Evolutionary conservation across 2,329 filamentous ascomycete genomes (phyloP).

Genomic region (Pseudopyricularia javanii): DNA sequence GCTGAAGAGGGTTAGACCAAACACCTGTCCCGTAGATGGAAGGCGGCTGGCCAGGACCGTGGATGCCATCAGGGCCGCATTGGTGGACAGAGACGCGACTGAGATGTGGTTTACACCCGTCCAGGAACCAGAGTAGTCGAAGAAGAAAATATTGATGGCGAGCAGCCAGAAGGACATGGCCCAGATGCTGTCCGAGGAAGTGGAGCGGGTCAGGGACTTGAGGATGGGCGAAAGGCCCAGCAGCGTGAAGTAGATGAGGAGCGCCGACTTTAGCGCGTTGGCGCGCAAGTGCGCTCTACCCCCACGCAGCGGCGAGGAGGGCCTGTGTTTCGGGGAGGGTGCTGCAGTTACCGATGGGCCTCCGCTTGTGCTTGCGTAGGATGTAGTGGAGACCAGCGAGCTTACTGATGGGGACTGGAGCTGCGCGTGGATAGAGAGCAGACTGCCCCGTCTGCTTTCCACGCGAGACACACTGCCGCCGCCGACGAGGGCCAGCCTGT

Average conservation of each 20-base stretch:
- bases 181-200: slow-evolving; percentile 92
- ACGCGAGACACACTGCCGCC: slow-evolving; percentile 10
- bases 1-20: slow-evolving; percentile 86
- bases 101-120: slow-evolving; percentile 49
- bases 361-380: slow-evolving; percentile 12
- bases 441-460: slow-evolving; percentile 6
- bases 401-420: slow-evolving; percentile 41
- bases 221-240: slow-evolving; percentile 89
- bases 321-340: slow-evolving; percentile 17
- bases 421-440: slow-evolving; percentile 23
- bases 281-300: slow-evolving; percentile 41
- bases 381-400: slow-evolving; percentile 36
- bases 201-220: slow-evolving; percentile 89
- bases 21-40: slow-evolving; percentile 84
- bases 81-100: slow-evolving; percentile 67
- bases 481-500: slow-evolving; percentile 9
- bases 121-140: slow-evolving; percentile 75
- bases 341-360: slow-evolving; percentile 12
- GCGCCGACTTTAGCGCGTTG: slow-evolving; percentile 79
- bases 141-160: slow-evolving; percentile 93
- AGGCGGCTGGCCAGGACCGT: slow-evolving; percentile 86
- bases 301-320: slow-evolving; percentile 20
- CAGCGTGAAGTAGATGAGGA: slow-evolving; percentile 85
- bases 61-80: slow-evolving; percentile 90
- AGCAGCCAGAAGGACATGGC: slow-evolving; percentile 89